phyloP scores from a whole-genome alignment of 306 rosid species.

The Cucumis cinereus region DNA sequence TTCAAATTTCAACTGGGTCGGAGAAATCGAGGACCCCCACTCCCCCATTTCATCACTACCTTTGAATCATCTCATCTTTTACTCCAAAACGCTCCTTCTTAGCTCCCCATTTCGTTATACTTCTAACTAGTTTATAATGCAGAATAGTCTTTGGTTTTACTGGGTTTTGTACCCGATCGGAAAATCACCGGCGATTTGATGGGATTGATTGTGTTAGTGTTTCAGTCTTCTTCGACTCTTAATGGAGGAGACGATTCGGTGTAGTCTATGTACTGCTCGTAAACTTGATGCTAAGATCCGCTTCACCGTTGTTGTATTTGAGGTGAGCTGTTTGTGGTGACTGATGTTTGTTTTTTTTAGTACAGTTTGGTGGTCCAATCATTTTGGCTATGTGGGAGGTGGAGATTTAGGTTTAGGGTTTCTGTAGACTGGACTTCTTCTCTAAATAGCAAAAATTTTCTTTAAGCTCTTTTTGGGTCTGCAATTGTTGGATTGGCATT shows the following conservation, averaged over 20 bases:
- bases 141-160: constrained; percentile 23
- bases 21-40: constrained; percentile 12
- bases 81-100: not conserved
- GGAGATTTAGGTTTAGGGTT: constrained; percentile 28
- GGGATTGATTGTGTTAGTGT: constrained; percentile 33
- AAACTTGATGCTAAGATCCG: constrained; percentile 37
- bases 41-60: constrained; percentile 4
- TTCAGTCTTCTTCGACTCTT: constrained; percentile 23
- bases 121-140: constrained; percentile 26
- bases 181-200: constrained; percentile 55
- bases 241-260: constrained; percentile 56
- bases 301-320: constrained; percentile 29
- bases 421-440: not conserved
- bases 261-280: constrained; percentile 29
- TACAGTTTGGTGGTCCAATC: not conserved
- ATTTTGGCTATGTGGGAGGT: not conserved
- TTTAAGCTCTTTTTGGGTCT: constrained; percentile 1
- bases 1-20: constrained; percentile 2
- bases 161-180: constrained; percentile 37
- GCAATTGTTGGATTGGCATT: not conserved
- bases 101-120: not conserved
- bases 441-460: not conserved
- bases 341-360: not conserved
- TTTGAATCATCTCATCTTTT: constrained; percentile 19
- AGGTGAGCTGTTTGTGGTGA: constrained; percentile 39